Conservation (phyloP, 257 asterid genomes). For the Penstemon barbatus region DNA sequence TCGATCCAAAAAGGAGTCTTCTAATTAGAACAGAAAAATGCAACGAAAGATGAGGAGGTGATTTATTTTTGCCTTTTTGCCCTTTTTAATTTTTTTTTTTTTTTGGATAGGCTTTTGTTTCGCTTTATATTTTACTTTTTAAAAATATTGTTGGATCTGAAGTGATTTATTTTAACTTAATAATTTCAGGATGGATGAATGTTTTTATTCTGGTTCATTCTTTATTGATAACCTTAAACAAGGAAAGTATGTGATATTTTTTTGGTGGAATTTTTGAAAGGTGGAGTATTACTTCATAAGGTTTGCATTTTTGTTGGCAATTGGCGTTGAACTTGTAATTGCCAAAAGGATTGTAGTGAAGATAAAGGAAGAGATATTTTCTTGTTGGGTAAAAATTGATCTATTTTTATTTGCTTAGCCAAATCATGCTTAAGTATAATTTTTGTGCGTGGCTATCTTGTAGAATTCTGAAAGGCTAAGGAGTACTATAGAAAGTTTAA, state of each 20-base stretch:
- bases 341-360: not conserved
- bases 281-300: too few relatives aligned
- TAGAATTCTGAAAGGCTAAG: too few relatives aligned
- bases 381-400: not conserved
- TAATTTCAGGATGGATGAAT: not conserved
- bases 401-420: too few relatives aligned
- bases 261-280: too few relatives aligned
- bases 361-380: not conserved
- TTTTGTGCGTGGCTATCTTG: too few relatives aligned
- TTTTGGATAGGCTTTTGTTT: not conserved
- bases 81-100: not conserved
- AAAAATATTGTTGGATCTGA: not conserved
- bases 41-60: not conserved
- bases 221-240: not conserved
- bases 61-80: not conserved
- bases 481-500: too few relatives aligned
- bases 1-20: conserved; percentile 34
- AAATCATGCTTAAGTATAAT: too few relatives aligned
- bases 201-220: not conserved
- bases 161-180: too few relatives aligned
- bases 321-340: too few relatives aligned
- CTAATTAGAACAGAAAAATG: conserved; percentile 16
- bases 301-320: too few relatives aligned
- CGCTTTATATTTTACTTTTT: not conserved
- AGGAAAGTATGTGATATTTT: too few relatives aligned